phyloP scores from a whole-genome alignment of 1,139 yeast species.

The Yamadazyma blattariae region DNA sequence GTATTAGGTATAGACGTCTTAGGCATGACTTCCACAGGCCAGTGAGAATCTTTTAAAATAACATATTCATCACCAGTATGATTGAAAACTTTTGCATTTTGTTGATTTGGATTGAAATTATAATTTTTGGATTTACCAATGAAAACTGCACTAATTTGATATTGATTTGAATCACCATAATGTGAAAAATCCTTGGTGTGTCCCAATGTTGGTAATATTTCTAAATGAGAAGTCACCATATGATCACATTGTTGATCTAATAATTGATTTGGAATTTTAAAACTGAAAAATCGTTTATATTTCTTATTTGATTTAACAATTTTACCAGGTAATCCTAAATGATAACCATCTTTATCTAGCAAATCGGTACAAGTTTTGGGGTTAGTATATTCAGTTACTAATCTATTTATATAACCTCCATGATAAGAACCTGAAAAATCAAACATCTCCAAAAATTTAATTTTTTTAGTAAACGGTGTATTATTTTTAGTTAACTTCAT shows the following conservation, averaged over 20 bases:
- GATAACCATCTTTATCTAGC: conserved; percentile 23
- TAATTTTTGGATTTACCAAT: conserved; percentile 38
- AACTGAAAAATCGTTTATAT: conserved; percentile 42
- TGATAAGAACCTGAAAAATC: conserved; percentile 43
- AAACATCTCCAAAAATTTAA: conserved; percentile 40
- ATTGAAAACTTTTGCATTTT: conserved; percentile 30
- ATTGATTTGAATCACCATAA: conserved; percentile 31
- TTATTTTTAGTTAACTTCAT: conserved; percentile 1
- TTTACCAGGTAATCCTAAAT: conserved; percentile 23
- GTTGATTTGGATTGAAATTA: conserved; percentile 17
- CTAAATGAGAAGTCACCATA: conserved; percentile 31
- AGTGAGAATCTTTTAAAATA: conserved; percentile 29
- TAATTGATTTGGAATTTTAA: conserved; percentile 37
- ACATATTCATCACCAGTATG: conserved; percentile 41
- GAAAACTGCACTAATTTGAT: conserved; percentile 39
- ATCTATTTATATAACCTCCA: conserved; percentile 28
- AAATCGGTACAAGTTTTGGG: conserved; percentile 14
- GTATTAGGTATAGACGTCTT: neutral
- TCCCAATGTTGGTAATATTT: conserved; percentile 41
- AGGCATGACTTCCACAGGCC: conserved; percentile 30
- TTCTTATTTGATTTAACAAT: conserved; percentile 25
- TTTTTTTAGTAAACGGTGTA: conserved; percentile 6
- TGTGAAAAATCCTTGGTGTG: conserved; percentile 22
- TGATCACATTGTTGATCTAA: conserved; percentile 41
- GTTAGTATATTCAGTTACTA: conserved; percentile 23